Evolutionary conservation across 805 yeast species (phyloP).

Genomic region (Candida morakotiae): DNA sequence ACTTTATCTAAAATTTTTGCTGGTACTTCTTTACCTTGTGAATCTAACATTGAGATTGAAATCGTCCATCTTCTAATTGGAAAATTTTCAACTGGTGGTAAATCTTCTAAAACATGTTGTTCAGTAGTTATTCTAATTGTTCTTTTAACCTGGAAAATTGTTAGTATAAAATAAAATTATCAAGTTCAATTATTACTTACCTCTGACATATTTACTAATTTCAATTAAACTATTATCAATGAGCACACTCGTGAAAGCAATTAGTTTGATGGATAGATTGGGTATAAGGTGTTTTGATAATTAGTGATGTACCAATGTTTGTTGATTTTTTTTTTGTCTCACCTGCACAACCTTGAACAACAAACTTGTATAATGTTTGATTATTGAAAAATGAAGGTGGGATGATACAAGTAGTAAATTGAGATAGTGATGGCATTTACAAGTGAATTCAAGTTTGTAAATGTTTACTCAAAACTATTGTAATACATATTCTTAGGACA

Average conservation of each 20-base stretch:
- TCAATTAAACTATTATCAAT: no score
- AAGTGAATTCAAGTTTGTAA: no score
- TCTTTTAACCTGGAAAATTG: constrained; percentile 58
- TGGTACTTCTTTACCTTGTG: constrained; percentile 76
- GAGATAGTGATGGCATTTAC: no score
- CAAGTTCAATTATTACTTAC: constrained; percentile 3
- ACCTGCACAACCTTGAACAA: no score
- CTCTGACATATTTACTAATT: constrained; percentile 8
- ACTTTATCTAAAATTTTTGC: constrained; percentile 89
- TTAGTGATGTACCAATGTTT: background rate
- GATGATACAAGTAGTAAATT: no score
- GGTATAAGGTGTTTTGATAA: background rate
- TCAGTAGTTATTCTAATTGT: constrained; percentile 83
- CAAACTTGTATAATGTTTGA: no score
- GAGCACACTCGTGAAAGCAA: no score
- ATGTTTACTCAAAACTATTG: no score
- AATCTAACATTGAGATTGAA: constrained; percentile 68
- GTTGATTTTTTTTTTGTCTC: background rate
- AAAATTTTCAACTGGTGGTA: constrained; percentile 82
- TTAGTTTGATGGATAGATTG: background rate
- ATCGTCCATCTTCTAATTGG: constrained; percentile 96
- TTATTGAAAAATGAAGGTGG: no score
- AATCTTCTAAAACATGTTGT: constrained; percentile 76
- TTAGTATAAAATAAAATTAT: no score
- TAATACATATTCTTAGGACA: no score